Evolutionary conservation across 805 yeast genomes (phyloP).

Genomic region (Starmerella kuoi): DNA sequence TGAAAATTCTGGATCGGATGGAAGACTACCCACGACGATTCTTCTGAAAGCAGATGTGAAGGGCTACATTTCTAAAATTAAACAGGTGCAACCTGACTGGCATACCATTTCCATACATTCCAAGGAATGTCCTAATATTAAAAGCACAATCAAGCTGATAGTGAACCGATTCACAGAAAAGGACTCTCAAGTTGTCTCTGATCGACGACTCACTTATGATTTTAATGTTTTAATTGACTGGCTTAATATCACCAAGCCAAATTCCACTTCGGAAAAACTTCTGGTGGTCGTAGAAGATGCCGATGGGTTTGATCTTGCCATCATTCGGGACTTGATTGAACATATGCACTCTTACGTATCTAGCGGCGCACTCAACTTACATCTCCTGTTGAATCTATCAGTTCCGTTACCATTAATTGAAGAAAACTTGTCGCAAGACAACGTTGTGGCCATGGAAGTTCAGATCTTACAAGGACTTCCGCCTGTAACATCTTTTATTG

Average conservation of each 20-base stretch:
- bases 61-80: constrained; percentile 1
- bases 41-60: constrained; percentile 9
- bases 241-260: constrained; percentile 16
- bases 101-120: constrained; percentile 26
- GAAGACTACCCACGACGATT: constrained; percentile 4
- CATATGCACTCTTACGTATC: constrained; percentile 28
- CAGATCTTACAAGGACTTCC: constrained; percentile 17
- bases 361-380: constrained; percentile 25
- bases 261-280: constrained; percentile 9
- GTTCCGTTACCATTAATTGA: constrained; percentile 30
- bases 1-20: background rate
- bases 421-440: constrained; percentile 26
- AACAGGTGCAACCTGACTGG: constrained; percentile 7
- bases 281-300: constrained; percentile 31
- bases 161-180: constrained; percentile 26
- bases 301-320: constrained; percentile 28
- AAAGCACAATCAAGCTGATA: constrained; percentile 27
- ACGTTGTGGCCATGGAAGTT: constrained; percentile 16
- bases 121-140: constrained; percentile 29
- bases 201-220: constrained; percentile 30
- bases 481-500: constrained; percentile 9
- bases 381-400: constrained; percentile 28
- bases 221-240: constrained; percentile 29
- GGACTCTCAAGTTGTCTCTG: constrained; percentile 20
- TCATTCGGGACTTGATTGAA: constrained; percentile 25